Percentiles rank a stretch among this genome's conserved stretches.
phyloP scores from a whole-genome alignment of 306 rosid species.

The Quercus parvula region DNA sequence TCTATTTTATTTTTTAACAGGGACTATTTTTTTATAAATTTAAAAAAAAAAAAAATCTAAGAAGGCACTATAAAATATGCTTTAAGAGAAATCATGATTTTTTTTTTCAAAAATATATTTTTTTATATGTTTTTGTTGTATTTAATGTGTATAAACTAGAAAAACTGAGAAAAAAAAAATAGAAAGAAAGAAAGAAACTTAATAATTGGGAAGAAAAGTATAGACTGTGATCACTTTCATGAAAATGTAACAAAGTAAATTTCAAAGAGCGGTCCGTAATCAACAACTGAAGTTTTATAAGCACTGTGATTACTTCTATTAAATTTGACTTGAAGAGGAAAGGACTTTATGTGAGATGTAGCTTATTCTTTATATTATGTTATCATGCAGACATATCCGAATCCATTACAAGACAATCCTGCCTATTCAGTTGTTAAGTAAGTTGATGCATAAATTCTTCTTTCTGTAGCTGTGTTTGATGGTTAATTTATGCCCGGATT shows the following conservation, averaged over 20 bases:
- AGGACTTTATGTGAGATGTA: neutral
- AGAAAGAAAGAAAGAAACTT: too few species aligned
- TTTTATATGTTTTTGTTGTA: too few species aligned
- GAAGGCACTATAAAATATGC: neutral
- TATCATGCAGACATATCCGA: slow-evolving; percentile 35
- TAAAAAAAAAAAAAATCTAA: neutral
- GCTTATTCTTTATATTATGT: neutral
- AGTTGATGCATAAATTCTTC: slow-evolving; percentile 3
- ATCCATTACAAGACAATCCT: slow-evolving; percentile 50
- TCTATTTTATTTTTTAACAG: neutral
- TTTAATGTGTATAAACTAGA: too few species aligned
- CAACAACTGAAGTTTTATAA: neutral
- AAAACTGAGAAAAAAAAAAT: too few species aligned
- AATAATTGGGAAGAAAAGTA: too few species aligned
- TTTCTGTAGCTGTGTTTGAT: neutral
- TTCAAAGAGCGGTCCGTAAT: neutral
- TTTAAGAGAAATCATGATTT: neutral
- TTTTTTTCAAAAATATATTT: neutral
- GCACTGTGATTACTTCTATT: neutral
- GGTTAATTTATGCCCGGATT: neutral
- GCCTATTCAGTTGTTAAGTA: slow-evolving; percentile 49
- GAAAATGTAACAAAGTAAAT: too few species aligned
- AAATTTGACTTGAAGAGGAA: neutral
- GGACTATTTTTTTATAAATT: neutral
- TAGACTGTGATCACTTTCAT: too few species aligned